Evolutionary conservation across 2,329 filamentous ascomycete genomes (phyloP).

Genomic region (Botrytis galanthina): DNA sequence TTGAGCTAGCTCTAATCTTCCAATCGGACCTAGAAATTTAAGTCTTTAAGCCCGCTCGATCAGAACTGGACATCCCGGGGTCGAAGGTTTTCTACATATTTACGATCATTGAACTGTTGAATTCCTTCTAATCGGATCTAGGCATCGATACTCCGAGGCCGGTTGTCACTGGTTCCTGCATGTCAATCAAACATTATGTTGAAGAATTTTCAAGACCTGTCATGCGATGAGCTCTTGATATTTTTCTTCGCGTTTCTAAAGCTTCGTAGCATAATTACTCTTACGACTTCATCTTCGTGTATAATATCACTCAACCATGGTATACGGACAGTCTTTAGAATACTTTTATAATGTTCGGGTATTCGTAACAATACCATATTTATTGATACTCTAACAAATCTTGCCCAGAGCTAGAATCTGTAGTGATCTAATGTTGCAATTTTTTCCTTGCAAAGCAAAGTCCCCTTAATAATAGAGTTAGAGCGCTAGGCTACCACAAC

Average conservation of each 20-base stretch:
- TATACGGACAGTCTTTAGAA: background rate
- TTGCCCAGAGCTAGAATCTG: background rate
- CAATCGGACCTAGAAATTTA: background rate
- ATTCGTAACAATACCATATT: background rate
- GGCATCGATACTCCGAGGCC: too few species aligned
- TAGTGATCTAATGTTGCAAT: background rate
- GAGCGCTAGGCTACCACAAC: rapidly evolving
- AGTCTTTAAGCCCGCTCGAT: background rate
- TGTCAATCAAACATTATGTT: too few species aligned
- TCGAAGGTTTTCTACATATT: too few species aligned
- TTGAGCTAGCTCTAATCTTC: background rate
- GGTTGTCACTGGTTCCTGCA: too few species aligned
- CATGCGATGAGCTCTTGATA: too few species aligned
- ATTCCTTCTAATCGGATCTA: too few species aligned
- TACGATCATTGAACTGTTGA: too few species aligned
- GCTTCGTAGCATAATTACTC: too few species aligned
- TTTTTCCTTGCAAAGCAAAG: background rate
- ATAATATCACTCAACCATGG: background rate
- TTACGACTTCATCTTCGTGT: background rate
- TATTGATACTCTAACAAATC: background rate
- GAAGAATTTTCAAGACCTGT: too few species aligned
- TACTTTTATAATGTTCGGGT: background rate
- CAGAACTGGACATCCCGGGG: background rate
- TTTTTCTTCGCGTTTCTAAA: too few species aligned
- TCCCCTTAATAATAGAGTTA: background rate